phyloP scores from a whole-genome alignment of 495 filamentous ascomycete species.

The Hyphodiscus hymeniophilus region DNA sequence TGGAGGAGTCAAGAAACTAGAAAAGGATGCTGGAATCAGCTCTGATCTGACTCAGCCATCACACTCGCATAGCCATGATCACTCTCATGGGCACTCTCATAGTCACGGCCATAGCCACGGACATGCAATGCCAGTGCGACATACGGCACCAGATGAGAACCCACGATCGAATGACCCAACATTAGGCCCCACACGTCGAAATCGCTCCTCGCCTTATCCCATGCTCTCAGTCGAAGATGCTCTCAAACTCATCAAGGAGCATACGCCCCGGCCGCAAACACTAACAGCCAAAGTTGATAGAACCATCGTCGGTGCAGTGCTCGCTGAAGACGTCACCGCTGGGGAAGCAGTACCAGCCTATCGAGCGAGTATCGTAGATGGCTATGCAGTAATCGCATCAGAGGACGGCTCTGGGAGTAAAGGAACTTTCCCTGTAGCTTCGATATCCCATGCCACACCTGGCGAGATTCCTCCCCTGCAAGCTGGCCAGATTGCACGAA shows the following conservation, averaged over 20 bases:
- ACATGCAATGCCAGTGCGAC: conserved; percentile 59
- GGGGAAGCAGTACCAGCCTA: conserved; percentile 83
- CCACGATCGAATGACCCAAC: conserved; percentile 72
- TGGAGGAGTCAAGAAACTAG: conserved; percentile 75
- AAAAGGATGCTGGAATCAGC: conserved; percentile 67
- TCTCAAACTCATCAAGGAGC: conserved; percentile 55
- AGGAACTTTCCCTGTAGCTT: conserved; percentile 78
- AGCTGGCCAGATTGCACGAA: conserved; percentile 71
- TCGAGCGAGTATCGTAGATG: conserved; percentile 92
- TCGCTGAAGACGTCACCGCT: conserved; percentile 77
- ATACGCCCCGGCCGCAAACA: conserved; percentile 53
- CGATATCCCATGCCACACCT: conserved; percentile 74
- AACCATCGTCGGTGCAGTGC: conserved; percentile 60
- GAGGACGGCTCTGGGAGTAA: conserved; percentile 50
- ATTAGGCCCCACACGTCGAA: conserved; percentile 66
- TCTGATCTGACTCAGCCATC: conserved; percentile 8
- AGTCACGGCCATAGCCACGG: conserved; percentile 54
- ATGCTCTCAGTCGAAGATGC: conserved; percentile 85
- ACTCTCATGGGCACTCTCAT: conserved; percentile 35
- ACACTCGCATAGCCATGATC: conserved; percentile 22
- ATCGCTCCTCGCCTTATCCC: conserved; percentile 83
- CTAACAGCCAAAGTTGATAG: conserved; percentile 50
- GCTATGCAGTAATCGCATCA: conserved; percentile 72
- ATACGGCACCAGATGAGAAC: conserved; percentile 55
- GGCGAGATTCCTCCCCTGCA: conserved; percentile 51